Conservation (phyloP, 2,329 filamentous ascomycete genomes). For the Stachybotrys chartarum region DNA sequence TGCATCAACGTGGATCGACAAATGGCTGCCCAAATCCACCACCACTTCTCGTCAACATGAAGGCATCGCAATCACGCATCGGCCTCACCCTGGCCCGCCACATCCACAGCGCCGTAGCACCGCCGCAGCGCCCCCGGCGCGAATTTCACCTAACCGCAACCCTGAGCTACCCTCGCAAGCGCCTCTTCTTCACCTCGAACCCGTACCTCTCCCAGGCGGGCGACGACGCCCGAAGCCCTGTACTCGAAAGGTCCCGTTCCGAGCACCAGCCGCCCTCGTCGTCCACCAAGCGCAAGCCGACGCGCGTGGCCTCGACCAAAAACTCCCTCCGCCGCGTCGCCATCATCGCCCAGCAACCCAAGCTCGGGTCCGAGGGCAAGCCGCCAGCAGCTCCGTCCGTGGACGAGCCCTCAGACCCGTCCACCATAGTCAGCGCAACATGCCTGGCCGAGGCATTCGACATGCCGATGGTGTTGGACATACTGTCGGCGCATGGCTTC, state of each 20-base stretch:
- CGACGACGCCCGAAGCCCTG: constrained; percentile 13
- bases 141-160: constrained; percentile 40
- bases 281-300: constrained; percentile 37
- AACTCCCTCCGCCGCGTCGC: constrained; percentile 79
- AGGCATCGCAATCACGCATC: constrained; percentile 22
- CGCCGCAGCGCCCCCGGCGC: constrained; percentile 19
- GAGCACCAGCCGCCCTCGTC: constrained; percentile 7
- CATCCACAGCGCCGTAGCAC: constrained; percentile 18
- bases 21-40: neutral
- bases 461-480: constrained; percentile 52
- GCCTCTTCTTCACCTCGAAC: constrained; percentile 61
- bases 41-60: constrained; percentile 18
- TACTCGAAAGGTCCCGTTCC: constrained; percentile 8
- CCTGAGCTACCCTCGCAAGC: constrained; percentile 42
- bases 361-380: constrained; percentile 26
- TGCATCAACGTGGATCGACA: no score
- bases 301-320: constrained; percentile 44
- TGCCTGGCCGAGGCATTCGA: constrained; percentile 58
- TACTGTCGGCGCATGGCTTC: constrained; percentile 52
- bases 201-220: constrained; percentile 40
- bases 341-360: constrained; percentile 69
- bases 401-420: constrained; percentile 24
- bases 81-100: constrained; percentile 20
- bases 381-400: constrained; percentile 8
- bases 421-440: constrained; percentile 47